Conservation (phyloP, 1,139 yeast species). For the Taphrina wiesneri region DNA sequence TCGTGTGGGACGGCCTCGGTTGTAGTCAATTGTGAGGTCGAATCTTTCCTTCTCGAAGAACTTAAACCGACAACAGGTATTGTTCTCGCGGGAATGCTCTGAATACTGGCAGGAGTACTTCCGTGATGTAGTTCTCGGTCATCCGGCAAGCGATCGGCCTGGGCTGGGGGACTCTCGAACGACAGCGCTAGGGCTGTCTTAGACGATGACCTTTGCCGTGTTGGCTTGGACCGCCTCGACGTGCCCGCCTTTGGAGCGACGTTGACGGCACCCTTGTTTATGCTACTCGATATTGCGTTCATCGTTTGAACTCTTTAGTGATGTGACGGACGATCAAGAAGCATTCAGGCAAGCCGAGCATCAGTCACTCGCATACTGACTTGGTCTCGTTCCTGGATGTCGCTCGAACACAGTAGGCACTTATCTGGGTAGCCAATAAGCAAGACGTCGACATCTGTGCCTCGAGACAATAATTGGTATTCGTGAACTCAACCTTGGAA, state of each 20-base stretch:
- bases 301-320: not conserved
- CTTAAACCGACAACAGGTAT: not conserved
- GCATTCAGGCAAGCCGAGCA: not conserved
- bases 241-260: conserved; percentile 26
- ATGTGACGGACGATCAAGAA: not conserved
- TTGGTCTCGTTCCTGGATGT: not conserved
- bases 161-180: not conserved
- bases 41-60: too few relatives aligned
- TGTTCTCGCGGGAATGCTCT: not conserved
- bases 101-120: not conserved
- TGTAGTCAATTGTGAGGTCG: too few relatives aligned
- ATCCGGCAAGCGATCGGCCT: not conserved
- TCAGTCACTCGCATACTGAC: not conserved
- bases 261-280: conserved; percentile 30
- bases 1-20: too few relatives aligned
- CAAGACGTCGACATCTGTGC: too few relatives aligned
- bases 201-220: not conserved
- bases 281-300: conserved; percentile 24
- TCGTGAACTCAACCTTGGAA: too few relatives aligned
- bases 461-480: too few relatives aligned
- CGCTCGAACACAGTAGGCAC: too few relatives aligned
- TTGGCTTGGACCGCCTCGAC: not conserved
- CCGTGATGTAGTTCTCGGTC: not conserved
- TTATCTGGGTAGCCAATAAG: not conserved
- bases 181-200: not conserved